Evolutionary conservation across 805 yeast species (phyloP), one percentile per base, ranked within the genome.

Genomic region (Huiozyma sinensis): DNA sequence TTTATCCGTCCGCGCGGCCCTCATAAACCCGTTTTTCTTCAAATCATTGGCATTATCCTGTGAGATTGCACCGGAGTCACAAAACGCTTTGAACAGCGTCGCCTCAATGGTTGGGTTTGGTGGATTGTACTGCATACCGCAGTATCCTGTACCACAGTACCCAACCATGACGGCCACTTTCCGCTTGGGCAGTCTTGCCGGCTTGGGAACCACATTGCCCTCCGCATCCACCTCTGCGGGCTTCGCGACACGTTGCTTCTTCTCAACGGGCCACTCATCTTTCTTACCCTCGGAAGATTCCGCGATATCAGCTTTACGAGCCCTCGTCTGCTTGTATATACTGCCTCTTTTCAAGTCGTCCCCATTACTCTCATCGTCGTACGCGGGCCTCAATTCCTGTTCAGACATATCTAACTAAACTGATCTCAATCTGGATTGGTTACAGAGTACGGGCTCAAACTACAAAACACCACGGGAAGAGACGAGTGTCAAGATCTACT

Each of bases 61-160:
- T 1, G 95, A 83, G 45, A 89, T 76, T 5, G 95, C 96, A 13
- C 95, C 97, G 2, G 95, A 88, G 45, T 75, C 74, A 56, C 86
- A 73, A 58, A 90, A 77, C 0, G 97, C 95, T 30, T 75, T 72
- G 62, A 86, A 90, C 6, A 89, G 58, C 41, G 85, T 96, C 10
- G 89, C 92, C 65, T 89, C 97, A 51, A 89, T 89, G 17, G 97
- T 89, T 59, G 79, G 79, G 36, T 77, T 77, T 13, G 89, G 94
- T 1, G 95, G 94, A 59, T 88, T 89, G 50, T 82, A 68, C 64
- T 89, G 97, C 95, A 89, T 86, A 6, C 97, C 97, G 62, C 85
- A 92, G 65, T 89, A 89, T 0, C 97, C 97, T 1, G 95, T 81
- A 36, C 97, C 97, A 61, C 96, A 89, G 67, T 89, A 89, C 5